Evolutionary conservation across 179 eudicot genomes (phyloP), one percentile per base, ranked within the genome.

Genomic region (Amaranthus tricolor): DNA sequence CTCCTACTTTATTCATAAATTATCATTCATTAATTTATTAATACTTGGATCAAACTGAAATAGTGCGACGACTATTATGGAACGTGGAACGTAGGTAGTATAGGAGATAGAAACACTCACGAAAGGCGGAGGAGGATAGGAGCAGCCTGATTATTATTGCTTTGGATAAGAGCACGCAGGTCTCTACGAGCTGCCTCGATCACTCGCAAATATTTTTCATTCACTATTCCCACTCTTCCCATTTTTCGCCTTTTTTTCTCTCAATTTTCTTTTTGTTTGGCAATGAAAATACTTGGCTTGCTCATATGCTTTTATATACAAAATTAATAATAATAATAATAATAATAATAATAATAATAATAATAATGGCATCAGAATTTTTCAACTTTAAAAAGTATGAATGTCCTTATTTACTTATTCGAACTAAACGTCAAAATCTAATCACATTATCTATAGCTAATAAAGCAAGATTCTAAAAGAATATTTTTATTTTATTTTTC

Each of bases 51-150:
- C n/a, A n/a, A n/a, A n/a, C n/a, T n/a, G n/a, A n/a, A n/a, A n/a
- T n/a, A n/a, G n/a, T n/a, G n/a, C n/a, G n/a, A n/a, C n/a, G n/a
- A n/a, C n/a, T n/a, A n/a, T n/a, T n/a, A n/a, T n/a, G n/a, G n/a
- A n/a, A n/a, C n/a, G n/a, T n/a, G n/a, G n/a, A n/a, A n/a, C n/a
- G n/a, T n/a, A n/a, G n/a, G n/a, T n/a, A n/a, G n/a, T n/a, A n/a
- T n/a, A n/a, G n/a, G n/a, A n/a, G n/a, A n/a, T n/a, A 52, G 20
- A 55, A n/a, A 74, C 17, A 62, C 15, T 71, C 81, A 87, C 93
- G 93, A 86, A 69, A 89, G 80, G 20, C 93, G 93, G 62, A 87
- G 90, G 83, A 89, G 78, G 60, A 87, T 77, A 47, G 93, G 90
- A 21, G 89, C 89, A 9, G 89, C 70, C n/a, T n/a, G n/a, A 53